A percentile compares a stretch with the other conserved stretches of the same genome.
These are phyloP conservation scores for Phytophthora europaea DNA, from an alignment of 352 stramenopile species.

Conservation along the genomic window DNA sequence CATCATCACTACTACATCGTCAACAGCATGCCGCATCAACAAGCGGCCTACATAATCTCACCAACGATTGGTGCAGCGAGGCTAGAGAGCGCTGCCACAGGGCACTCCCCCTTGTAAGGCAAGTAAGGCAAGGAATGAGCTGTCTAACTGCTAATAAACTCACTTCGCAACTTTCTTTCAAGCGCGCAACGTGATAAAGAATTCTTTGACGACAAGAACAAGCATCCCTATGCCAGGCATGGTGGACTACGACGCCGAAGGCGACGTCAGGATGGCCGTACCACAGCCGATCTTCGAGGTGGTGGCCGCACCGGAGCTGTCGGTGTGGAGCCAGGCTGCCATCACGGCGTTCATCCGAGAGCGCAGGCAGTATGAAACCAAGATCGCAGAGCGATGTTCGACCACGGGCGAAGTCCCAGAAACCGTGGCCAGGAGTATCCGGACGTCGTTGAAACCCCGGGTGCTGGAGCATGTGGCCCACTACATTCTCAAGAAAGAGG, in stretches of 20 bases:
- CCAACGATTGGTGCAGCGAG: neutral
- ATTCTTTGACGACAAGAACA: neutral
- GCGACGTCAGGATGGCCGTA: constrained; percentile 19
- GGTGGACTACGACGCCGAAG: constrained; percentile 5
- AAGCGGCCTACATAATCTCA: neutral
- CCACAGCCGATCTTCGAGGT: constrained; percentile 21
- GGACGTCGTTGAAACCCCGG: too few species aligned
- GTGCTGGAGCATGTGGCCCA: too few species aligned
- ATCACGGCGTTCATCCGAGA: too few species aligned
- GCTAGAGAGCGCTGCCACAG: neutral
- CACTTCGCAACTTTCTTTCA: neutral
- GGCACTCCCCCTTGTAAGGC: neutral
- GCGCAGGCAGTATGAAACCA: too few species aligned
- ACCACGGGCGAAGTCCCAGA: constrained; percentile 10
- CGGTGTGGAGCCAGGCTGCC: too few species aligned
- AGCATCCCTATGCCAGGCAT: neutral
- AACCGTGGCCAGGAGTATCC: too few species aligned
- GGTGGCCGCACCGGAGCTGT: too few species aligned
- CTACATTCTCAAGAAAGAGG: too few species aligned
- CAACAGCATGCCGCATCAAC: neutral
- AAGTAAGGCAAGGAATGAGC: neutral
- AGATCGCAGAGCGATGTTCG: too few species aligned
- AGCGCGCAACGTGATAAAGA: neutral
- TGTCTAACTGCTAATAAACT: constrained; percentile 1
- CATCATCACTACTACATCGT: too few species aligned